phyloP scores from a whole-genome alignment of 106 monocot genomes.

The Platanthera zijinensis region DNA sequence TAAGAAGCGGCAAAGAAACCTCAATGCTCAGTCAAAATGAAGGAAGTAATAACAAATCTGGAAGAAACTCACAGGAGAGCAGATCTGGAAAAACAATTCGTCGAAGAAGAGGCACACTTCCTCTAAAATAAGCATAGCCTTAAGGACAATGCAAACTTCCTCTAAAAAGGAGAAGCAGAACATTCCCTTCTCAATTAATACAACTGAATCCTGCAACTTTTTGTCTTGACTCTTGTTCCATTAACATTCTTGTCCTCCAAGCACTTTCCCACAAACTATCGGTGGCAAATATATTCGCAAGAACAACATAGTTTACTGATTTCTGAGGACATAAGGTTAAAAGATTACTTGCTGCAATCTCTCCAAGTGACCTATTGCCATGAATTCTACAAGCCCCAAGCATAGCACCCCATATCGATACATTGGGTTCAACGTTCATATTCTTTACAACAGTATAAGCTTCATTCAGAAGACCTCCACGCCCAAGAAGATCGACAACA shows the following conservation, averaged over 20 bases:
- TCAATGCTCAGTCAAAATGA: too few species aligned
- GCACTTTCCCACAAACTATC: conserved; percentile 66
- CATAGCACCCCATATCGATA: conserved; percentile 70
- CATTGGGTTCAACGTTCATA: conserved; percentile 28
- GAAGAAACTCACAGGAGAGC: too few species aligned
- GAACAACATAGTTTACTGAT: conserved; percentile 67
- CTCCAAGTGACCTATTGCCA: conserved; percentile 39
- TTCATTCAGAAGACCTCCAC: conserved; percentile 63
- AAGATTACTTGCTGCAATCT: conserved; percentile 43
- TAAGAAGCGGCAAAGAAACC: too few species aligned
- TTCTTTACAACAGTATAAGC: conserved; percentile 48
- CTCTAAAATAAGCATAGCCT: too few species aligned
- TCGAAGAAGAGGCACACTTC: too few species aligned
- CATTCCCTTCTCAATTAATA: conserved; percentile 1
- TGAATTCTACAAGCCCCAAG: conserved; percentile 67
- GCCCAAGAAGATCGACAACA: conserved; percentile 76
- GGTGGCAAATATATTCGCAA: conserved; percentile 66
- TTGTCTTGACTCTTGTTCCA: conserved; percentile 28
- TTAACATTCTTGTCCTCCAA: conserved; percentile 33
- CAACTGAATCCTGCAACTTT: conserved; percentile 51
- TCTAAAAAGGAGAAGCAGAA: too few species aligned
- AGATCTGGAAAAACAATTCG: too few species aligned
- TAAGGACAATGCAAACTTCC: too few species aligned
- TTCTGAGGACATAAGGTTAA: conserved; percentile 31
- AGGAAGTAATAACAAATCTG: too few species aligned